Evolutionary conservation across 371 early-diverging fungal species (phyloP).

Genomic region (Mortierella sp.): DNA sequence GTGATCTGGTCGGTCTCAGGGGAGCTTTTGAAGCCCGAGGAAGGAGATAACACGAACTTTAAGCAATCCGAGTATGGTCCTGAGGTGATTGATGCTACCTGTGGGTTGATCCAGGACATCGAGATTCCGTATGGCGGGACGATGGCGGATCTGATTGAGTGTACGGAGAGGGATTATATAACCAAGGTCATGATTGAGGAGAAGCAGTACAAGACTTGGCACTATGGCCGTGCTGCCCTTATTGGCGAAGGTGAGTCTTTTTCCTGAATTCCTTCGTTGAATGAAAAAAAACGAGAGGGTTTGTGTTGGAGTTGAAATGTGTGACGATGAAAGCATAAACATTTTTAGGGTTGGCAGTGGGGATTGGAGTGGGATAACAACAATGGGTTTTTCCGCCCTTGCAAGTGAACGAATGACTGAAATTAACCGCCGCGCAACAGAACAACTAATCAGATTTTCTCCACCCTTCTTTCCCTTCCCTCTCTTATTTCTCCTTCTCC

Average conservation of each 20-base stretch:
- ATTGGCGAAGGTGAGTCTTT: slow-evolving; percentile 42
- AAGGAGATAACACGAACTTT: slow-evolving; percentile 23
- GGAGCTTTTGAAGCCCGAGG: slow-evolving; percentile 21
- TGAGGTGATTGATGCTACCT: slow-evolving; percentile 27
- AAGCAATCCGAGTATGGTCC: slow-evolving; percentile 43
- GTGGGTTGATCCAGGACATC: slow-evolving; percentile 25
- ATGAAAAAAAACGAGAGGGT: background rate
- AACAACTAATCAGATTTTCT: background rate
- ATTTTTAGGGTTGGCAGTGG: slow-evolving; percentile 1
- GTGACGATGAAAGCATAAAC: background rate
- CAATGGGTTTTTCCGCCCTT: background rate
- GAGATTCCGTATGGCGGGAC: slow-evolving; percentile 42
- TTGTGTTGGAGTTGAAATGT: background rate
- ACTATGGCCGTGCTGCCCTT: slow-evolving; percentile 38
- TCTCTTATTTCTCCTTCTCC: too few relatives aligned
- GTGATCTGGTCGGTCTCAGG: slow-evolving; percentile 36
- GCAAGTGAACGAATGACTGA: background rate
- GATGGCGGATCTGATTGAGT: slow-evolving; percentile 26
- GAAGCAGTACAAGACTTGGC: slow-evolving; percentile 55
- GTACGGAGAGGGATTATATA: slow-evolving; percentile 24
- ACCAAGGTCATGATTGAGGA: slow-evolving; percentile 47
- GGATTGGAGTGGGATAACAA: background rate
- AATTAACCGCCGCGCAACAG: too few relatives aligned
- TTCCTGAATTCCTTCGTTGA: too few relatives aligned
- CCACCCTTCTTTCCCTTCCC: background rate